Percentiles rank a stretch among this genome's conserved stretches.
phyloP scores from a whole-genome alignment of 257 asterid species.

The Coffea eugenioides region DNA sequence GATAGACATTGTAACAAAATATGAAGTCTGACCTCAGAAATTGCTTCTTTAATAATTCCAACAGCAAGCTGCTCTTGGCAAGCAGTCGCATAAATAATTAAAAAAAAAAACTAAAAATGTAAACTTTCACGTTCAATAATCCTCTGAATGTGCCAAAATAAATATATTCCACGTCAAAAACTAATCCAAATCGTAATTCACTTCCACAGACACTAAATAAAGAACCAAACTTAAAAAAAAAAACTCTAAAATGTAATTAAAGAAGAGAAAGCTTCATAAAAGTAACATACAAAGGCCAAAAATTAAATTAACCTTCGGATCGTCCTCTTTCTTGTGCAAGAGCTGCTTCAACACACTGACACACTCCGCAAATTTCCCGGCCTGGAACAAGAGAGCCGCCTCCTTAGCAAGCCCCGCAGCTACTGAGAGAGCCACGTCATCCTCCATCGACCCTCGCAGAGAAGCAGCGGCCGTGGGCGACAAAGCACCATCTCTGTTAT shows the following conservation, averaged over 20 bases:
- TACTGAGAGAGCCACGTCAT: slow-evolving; percentile 55
- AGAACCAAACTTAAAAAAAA: background rate
- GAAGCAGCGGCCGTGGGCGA: slow-evolving; percentile 26
- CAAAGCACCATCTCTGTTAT: slow-evolving; percentile 25
- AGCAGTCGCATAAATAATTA: background rate
- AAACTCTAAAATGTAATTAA: background rate
- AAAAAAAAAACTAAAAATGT: background rate
- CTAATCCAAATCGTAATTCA: background rate
- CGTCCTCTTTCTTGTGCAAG: slow-evolving; percentile 57
- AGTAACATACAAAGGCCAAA: background rate
- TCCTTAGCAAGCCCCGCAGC: slow-evolving; percentile 80
- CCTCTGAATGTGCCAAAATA: background rate
- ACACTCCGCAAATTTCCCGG: slow-evolving; percentile 70
- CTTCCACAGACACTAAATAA: slow-evolving; percentile 1
- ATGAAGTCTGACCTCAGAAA: background rate
- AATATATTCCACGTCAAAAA: background rate
- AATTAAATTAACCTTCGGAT: slow-evolving; percentile 62
- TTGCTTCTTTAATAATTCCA: background rate
- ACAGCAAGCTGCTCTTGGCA: background rate
- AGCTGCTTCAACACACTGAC: slow-evolving; percentile 58
- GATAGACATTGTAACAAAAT: background rate
- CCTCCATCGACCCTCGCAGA: slow-evolving; percentile 39
- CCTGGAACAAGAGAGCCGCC: slow-evolving; percentile 69
- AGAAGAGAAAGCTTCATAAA: background rate
- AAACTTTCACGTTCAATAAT: background rate